Conservation (phyloP, 2,329 filamentous ascomycete species). For the Talaromyces funiculosus region DNA sequence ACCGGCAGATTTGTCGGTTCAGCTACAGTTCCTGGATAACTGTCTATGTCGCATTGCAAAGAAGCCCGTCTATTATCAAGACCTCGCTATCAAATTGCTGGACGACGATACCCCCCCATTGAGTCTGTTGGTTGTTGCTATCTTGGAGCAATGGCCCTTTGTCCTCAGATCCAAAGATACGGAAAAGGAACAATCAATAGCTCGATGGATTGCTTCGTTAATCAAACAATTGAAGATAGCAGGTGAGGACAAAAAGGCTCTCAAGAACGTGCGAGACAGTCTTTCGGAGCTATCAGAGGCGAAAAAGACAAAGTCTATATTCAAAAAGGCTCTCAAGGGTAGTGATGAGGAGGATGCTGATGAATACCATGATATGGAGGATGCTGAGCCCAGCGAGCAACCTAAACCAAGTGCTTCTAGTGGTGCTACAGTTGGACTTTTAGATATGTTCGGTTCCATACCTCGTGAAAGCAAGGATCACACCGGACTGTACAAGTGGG, state of each 20-base stretch:
- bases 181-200: slow-evolving; percentile 44
- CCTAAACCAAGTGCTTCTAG: slow-evolving; percentile 1
- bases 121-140: slow-evolving; percentile 62
- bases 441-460: slow-evolving; percentile 49
- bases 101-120: slow-evolving; percentile 35
- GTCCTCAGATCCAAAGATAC: slow-evolving; percentile 49
- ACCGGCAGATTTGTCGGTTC: slow-evolving; percentile 25
- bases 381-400: slow-evolving; percentile 12
- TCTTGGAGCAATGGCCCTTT: slow-evolving; percentile 75
- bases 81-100: slow-evolving; percentile 39
- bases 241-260: slow-evolving; percentile 45
- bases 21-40: slow-evolving; percentile 75
- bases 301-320: slow-evolving; percentile 29
- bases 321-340: slow-evolving; percentile 36
- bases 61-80: slow-evolving; percentile 75
- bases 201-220: slow-evolving; percentile 54
- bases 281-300: slow-evolving; percentile 38
- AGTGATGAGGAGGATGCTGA: slow-evolving; percentile 14
- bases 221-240: slow-evolving; percentile 51
- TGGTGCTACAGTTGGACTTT: slow-evolving; percentile 38
- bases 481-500: slow-evolving; percentile 56
- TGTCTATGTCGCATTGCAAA: slow-evolving; percentile 69
- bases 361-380: slow-evolving; percentile 10
- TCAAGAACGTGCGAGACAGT: slow-evolving; percentile 43
- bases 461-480: slow-evolving; percentile 42